These are phyloP conservation scores for Penicillium sp. DNA, from an alignment of 2,329 filamentous ascomycete species.

Conservation along the genomic window DNA sequence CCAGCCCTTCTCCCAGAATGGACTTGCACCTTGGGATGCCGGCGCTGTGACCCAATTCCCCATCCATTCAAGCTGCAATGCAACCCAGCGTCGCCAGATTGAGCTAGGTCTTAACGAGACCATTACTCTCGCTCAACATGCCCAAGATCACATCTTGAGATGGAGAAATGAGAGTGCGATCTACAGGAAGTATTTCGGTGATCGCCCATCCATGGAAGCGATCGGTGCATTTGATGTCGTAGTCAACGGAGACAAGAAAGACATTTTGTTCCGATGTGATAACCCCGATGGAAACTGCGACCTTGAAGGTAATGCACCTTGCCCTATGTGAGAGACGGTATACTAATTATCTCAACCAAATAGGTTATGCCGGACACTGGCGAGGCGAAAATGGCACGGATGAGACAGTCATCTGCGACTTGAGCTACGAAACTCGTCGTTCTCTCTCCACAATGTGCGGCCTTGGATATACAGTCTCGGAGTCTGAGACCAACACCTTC, in stretches of 20 bases:
- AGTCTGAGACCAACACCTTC: slow-evolving; percentile 57
- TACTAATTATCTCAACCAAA: neutral
- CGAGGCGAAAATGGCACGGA: slow-evolving; percentile 61
- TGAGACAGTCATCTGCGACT: slow-evolving; percentile 67
- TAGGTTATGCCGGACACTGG: slow-evolving; percentile 67
- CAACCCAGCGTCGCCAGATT: slow-evolving; percentile 58
- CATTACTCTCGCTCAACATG: slow-evolving; percentile 57
- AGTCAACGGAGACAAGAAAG: slow-evolving; percentile 55
- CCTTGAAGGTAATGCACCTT: slow-evolving; percentile 39
- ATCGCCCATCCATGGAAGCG: slow-evolving; percentile 54
- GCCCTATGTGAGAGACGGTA: neutral
- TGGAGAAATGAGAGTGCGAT: slow-evolving; percentile 56
- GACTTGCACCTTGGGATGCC: slow-evolving; percentile 23
- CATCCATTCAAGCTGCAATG: slow-evolving; percentile 66
- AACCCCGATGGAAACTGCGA: slow-evolving; percentile 64
- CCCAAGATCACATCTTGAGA: slow-evolving; percentile 54
- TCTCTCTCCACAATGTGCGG: slow-evolving; percentile 60
- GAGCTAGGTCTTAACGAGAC: slow-evolving; percentile 57
- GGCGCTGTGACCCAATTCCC: slow-evolving; percentile 43
- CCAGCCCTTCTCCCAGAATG: slow-evolving; percentile 8
- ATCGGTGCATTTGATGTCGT: slow-evolving; percentile 63
- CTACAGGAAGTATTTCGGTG: slow-evolving; percentile 66
- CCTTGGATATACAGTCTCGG: slow-evolving; percentile 60
- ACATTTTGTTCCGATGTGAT: slow-evolving; percentile 64
- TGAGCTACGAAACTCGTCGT: slow-evolving; percentile 58